These are phyloP conservation scores for Colletotrichum kahawae DNA, from an alignment of 2,329 filamentous ascomycete genomes.

Conservation along the genomic window DNA sequence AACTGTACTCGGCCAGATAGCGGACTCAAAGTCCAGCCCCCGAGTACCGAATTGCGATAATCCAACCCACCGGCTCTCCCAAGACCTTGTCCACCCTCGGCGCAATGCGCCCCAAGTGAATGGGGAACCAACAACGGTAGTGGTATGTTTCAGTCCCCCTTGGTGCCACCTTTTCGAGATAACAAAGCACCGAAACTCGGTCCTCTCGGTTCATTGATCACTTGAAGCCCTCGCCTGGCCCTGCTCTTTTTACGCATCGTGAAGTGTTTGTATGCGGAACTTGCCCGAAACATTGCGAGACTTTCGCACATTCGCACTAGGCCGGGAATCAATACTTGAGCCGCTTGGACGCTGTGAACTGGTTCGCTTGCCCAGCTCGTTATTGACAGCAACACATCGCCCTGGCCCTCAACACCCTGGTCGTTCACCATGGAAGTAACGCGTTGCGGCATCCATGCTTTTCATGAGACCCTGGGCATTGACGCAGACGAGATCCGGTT, in stretches of 20 bases:
- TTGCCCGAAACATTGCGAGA: background rate
- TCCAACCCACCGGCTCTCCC: background rate
- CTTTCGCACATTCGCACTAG: too few relatives aligned
- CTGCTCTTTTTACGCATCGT: background rate
- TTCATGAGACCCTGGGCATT: conserved; percentile 41
- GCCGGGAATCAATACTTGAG: background rate
- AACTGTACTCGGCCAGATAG: background rate
- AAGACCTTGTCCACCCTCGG: background rate
- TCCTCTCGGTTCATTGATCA: conserved; percentile 1
- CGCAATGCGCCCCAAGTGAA: background rate
- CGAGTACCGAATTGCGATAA: background rate
- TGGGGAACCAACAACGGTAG: background rate
- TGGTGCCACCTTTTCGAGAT: background rate
- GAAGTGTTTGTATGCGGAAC: background rate
- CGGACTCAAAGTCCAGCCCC: background rate
- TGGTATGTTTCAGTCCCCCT: background rate
- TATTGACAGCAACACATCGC: background rate
- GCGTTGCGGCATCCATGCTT: conserved; percentile 42
- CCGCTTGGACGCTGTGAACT: background rate
- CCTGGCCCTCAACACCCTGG: background rate
- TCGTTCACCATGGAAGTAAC: conserved; percentile 29
- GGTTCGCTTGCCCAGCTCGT: background rate
- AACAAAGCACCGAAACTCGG: conserved; percentile 10
- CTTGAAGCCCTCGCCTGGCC: background rate
- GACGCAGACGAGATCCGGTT: conserved; percentile 41